Percentiles rank a stretch among this genome's conserved stretches.
phyloP scores from a whole-genome alignment of 148 eudicot species.

The Chenopodium album region DNA sequence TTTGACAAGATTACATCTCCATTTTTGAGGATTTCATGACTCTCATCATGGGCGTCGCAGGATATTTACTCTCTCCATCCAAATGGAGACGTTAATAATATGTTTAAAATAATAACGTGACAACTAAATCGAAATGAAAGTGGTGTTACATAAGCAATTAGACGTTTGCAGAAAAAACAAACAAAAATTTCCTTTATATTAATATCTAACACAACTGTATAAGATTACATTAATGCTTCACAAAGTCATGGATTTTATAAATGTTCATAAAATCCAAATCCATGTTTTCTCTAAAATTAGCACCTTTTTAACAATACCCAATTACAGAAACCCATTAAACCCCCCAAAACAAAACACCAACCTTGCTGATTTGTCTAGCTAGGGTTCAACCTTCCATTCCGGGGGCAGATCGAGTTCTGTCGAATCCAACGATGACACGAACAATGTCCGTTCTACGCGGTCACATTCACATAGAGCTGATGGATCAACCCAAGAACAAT shows the following conservation, averaged over 20 bases:
- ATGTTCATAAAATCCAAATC: slow-evolving; percentile 25
- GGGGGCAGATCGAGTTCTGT: slow-evolving; percentile 3
- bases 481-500: neutral
- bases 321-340: slow-evolving; percentile 16
- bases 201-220: slow-evolving; percentile 22
- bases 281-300: slow-evolving; percentile 34
- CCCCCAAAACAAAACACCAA: slow-evolving; percentile 1
- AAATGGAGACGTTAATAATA: too few relatives aligned
- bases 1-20: slow-evolving; percentile 7
- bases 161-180: neutral
- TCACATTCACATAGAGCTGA: slow-evolving; percentile 1
- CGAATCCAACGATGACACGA: slow-evolving; percentile 25
- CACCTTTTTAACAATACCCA: slow-evolving; percentile 25
- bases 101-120: too few relatives aligned
- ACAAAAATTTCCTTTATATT: slow-evolving; percentile 11
- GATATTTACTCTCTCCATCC: too few relatives aligned
- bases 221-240: slow-evolving; percentile 33
- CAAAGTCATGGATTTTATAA: slow-evolving; percentile 27
- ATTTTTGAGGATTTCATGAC: neutral
- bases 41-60: too few relatives aligned
- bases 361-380: neutral
- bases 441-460: neutral
- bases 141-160: too few relatives aligned
- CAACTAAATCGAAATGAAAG: too few relatives aligned
- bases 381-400: neutral